Evolutionary conservation across 2,329 filamentous ascomycete genomes (phyloP), one percentile per base, ranked within the genome.

Genomic region (Orbilia javanica): DNA sequence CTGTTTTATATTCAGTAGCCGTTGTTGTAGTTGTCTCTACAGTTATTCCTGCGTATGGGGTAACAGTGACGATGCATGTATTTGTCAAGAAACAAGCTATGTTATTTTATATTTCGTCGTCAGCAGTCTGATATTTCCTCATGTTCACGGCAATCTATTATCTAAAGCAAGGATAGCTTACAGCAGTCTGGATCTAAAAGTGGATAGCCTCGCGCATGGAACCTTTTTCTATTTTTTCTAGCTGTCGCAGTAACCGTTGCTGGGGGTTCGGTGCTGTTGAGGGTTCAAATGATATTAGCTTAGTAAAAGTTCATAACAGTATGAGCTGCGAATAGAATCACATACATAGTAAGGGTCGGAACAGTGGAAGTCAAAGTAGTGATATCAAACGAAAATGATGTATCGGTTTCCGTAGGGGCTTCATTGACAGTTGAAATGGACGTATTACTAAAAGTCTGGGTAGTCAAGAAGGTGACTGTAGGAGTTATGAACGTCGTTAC

Each of bases 401-500:
- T 62, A 22, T 78, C 74, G 15, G 55, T 63, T 10, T 25, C 20
- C 15, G 74, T 72, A n/a, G 27, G 20, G 20, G 22, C n/a, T 50
- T 72, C 67, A 7, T 53, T 72, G 15, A 67, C 22, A 15, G 42
- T 66, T 4, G 62, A n/a, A 39, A 69, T 78, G 6, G 67, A 72
- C 2, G 63, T 72, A 53, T 78, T 68, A 62, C 67, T 78, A 34
- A 48, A 72, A 0, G 74, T 78, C 15, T 46, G 50, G 2, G 74
- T 20, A 36, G 34, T 13, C 11, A 77, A 10, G 42, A 77, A 60
- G 3, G 73, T 77, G 20, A 66, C 50, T 7, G 73, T 77, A 0
- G 74, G 74, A 7, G 74, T 78, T 29, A 78, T 36, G 25, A 78
- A 78, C n/a, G 74, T 78, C 10, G 74, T 78, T 46, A 66, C 29